Evolutionary conservation across 495 filamentous ascomycete genomes (phyloP).

Genomic region (Neurospora sp.): DNA sequence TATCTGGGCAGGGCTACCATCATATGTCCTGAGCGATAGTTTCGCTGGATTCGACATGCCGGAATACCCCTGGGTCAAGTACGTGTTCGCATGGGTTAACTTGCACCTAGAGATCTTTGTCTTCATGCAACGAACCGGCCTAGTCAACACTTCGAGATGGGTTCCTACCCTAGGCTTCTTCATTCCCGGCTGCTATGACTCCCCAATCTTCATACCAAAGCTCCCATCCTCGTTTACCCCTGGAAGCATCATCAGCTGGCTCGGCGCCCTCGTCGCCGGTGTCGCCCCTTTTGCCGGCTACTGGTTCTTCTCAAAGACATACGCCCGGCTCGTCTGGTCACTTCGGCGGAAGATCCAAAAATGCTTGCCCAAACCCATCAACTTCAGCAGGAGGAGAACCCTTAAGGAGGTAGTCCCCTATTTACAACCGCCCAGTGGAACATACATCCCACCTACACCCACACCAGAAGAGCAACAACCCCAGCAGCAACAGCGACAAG

Average conservation of each 20-base stretch:
- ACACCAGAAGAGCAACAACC: background rate
- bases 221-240: constrained; percentile 16
- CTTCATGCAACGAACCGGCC: constrained; percentile 38
- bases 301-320: constrained; percentile 13
- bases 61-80: constrained; percentile 16
- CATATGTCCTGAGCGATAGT: constrained; percentile 15
- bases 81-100: constrained; percentile 23
- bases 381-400: constrained; percentile 2
- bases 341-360: constrained; percentile 9
- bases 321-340: background rate
- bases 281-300: constrained; percentile 27
- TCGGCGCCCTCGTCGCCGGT: constrained; percentile 17
- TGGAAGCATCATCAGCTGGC: constrained; percentile 19
- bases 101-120: constrained; percentile 39
- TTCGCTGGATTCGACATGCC: constrained; percentile 8
- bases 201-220: constrained; percentile 33
- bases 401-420: background rate
- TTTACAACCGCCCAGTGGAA: background rate
- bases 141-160: constrained; percentile 26
- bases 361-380: constrained; percentile 10
- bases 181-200: constrained; percentile 37
- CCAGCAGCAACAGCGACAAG: background rate
- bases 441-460: background rate
- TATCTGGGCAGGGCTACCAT: constrained; percentile 23
- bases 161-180: constrained; percentile 38